Base-by-base conservation (phyloP, 805 yeast genomes). In the Hanseniaspora vineae region DNA sequence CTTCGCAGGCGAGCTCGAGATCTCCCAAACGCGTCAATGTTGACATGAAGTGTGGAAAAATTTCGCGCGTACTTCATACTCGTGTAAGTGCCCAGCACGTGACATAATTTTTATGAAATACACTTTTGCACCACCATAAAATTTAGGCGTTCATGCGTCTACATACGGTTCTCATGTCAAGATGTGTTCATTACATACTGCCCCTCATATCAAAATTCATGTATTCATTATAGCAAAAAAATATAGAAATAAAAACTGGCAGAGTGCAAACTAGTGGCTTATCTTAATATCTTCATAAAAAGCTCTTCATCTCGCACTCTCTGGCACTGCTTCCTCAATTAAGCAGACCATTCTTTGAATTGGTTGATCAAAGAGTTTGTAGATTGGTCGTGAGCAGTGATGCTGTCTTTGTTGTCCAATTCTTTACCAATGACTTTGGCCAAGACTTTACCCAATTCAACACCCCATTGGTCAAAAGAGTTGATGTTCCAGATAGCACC, bases 391-490 rank as follows among this genome's bases (percentile, higher is more conserved):
- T 92, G 98, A 51, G 78, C 63, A 35, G 70, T 64, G 48, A 84
- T 80, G 48, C 70, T 67, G 43, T 66, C 62, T 31, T 70, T 59
- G 62, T 75, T 77, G 58, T 84, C 84, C 64, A 92, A 80, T 72
- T 92, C 97, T 59, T 77, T 77, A 60, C 94, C 90, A 62, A 92
- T 90, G 50, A 77, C 92, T 81, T 92, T 92, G 64, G 98, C 98
- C 65, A 92, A 79, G 47, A 84, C 94, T 74, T 92, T 92, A 67
- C 98, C 98, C 60, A 92, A 84, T 74, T 92, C 98, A 61, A 92
- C 98, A 70, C 98, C 98, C 96, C 97, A 92, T 76, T 92, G 98
- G 75, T 92, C 98, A 66, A 87, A 92, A 17, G 97, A 90, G 81
- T 92, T 92, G 75, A 92, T 89, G 78, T 94, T 92, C 98, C 98